Evolutionary conservation across 208 protist species (phyloP).

Genomic region (Trypanosomatidae sp.): DNA sequence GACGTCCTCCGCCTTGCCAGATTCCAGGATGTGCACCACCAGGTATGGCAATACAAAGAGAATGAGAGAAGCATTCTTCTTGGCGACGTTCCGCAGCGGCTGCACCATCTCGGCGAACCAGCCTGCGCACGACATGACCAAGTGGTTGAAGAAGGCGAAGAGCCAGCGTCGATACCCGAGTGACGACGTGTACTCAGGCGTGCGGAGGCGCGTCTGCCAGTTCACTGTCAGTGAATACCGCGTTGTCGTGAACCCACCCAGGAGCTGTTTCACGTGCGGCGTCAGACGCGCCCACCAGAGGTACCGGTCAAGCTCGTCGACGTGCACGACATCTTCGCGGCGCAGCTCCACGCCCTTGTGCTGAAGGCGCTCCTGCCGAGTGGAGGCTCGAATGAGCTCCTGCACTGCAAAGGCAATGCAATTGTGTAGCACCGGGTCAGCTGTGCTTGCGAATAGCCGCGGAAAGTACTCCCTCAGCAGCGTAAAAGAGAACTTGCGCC

Average conservation of each 20-base stretch:
- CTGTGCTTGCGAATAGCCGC: slow-evolving; percentile 71
- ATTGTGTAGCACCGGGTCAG: slow-evolving; percentile 80
- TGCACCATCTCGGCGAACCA: slow-evolving; percentile 64
- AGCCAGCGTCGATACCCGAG: slow-evolving; percentile 69
- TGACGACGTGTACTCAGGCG: slow-evolving; percentile 55
- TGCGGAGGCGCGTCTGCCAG: slow-evolving; percentile 40
- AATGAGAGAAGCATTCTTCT: slow-evolving; percentile 59
- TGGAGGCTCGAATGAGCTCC: slow-evolving; percentile 74
- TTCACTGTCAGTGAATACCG: slow-evolving; percentile 55
- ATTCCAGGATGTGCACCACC: slow-evolving; percentile 62
- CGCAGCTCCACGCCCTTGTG: slow-evolving; percentile 40
- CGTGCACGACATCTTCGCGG: slow-evolving; percentile 43
- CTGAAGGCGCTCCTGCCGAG: slow-evolving; percentile 46
- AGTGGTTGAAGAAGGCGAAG: slow-evolving; percentile 68
- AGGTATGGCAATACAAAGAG: slow-evolving; percentile 76
- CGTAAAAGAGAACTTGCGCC: slow-evolving; percentile 59
- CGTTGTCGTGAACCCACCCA: slow-evolving; percentile 80
- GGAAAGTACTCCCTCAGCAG: slow-evolving; percentile 74
- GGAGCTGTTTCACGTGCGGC: slow-evolving; percentile 44
- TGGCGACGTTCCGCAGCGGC: slow-evolving; percentile 86
- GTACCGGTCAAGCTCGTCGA: slow-evolving; percentile 77
- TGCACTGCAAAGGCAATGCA: slow-evolving; percentile 84
- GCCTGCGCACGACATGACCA: slow-evolving; percentile 44
- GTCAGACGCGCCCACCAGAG: slow-evolving; percentile 76
- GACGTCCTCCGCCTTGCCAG: slow-evolving; percentile 26